A percentile compares a stretch with the other conserved stretches of the same genome.
Conservation (phyloP, 768 basidiomycete genomes). For the Tephrocybe sp. region DNA sequence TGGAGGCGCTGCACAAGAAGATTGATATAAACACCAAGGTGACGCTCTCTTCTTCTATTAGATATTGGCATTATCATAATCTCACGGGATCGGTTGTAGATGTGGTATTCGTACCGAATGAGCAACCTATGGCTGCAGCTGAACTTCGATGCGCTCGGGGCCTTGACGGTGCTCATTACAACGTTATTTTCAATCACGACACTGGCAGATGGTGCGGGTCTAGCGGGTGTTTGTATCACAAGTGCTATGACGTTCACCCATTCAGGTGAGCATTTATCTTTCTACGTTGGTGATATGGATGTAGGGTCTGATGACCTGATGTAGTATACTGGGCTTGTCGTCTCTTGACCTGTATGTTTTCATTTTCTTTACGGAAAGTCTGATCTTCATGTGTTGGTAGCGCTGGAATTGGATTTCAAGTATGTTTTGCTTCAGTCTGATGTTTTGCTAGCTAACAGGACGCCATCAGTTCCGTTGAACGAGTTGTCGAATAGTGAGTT, state of each 20-base stretch:
- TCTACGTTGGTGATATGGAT: not conserved
- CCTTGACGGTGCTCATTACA: constrained; percentile 68
- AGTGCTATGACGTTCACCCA: constrained; percentile 56
- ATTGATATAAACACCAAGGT: constrained; percentile 78
- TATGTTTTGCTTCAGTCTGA: constrained; percentile 29
- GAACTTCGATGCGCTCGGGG: constrained; percentile 80
- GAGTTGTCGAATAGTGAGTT: constrained; percentile 78
- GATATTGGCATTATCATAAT: not conserved
- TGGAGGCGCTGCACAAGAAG: constrained; percentile 69
- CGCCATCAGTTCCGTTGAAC: constrained; percentile 77
- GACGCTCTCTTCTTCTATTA: not conserved
- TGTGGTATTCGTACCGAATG: constrained; percentile 92
- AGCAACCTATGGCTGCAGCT: constrained; percentile 82
- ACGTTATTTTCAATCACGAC: constrained; percentile 73
- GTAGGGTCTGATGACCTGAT: not conserved
- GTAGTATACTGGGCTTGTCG: constrained; percentile 52
- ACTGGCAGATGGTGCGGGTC: constrained; percentile 51
- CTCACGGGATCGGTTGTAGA: constrained; percentile 31
- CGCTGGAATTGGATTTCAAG: constrained; percentile 75
- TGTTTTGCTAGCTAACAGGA: not conserved
- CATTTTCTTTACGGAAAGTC: not conserved
- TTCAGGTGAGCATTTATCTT: constrained; percentile 26
- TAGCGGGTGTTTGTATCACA: constrained; percentile 73
- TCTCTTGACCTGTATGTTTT: constrained; percentile 38
- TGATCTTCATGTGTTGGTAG: constrained; percentile 14